These are phyloP conservation scores for Fusarium sp. DNA, from an alignment of 2,329 filamentous ascomycete genomes.

Conservation along the genomic window DNA sequence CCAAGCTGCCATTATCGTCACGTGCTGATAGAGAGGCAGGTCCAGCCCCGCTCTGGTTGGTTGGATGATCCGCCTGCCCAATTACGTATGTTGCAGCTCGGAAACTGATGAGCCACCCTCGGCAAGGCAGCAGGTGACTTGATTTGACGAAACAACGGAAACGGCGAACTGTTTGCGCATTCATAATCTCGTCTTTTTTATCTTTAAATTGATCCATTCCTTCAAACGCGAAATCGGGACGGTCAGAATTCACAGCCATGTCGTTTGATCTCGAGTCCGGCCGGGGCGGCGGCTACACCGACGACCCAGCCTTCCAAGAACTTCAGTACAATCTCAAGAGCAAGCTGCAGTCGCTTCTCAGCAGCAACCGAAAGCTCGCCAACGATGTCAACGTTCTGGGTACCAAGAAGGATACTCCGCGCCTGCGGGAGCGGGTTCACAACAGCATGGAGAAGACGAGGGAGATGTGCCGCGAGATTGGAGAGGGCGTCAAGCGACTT, in stretches of 20 bases:
- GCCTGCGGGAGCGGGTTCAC: conserved; percentile 89
- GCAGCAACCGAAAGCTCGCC: conserved; percentile 83
- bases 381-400: conserved; percentile 86
- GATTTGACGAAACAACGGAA: conserved; percentile 17
- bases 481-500: conserved; percentile 91
- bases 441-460: conserved; percentile 86
- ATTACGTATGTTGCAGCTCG: conserved; percentile 44
- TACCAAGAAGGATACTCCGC: conserved; percentile 88
- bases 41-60: conserved; percentile 27
- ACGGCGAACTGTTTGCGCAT: conserved; percentile 8
- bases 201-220: conserved; percentile 3
- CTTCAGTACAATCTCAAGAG: conserved; percentile 84
- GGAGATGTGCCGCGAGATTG: conserved; percentile 86
- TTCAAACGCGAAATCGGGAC: conserved; percentile 2
- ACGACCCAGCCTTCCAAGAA: conserved; percentile 90
- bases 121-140: conserved; percentile 41
- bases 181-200: conserved; percentile 5
- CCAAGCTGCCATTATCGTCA: conserved; percentile 40
- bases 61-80: neutral
- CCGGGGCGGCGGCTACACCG: conserved; percentile 78
- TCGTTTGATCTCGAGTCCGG: conserved; percentile 92
- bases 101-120: conserved; percentile 39
- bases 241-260: conserved; percentile 60
- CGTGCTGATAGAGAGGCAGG: conserved; percentile 42
- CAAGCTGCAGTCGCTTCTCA: conserved; percentile 87